A percentile compares a stretch with the other conserved stretches of the same genome.
These are phyloP conservation scores for Claviceps sp. DNA, from an alignment of 2,329 filamentous ascomycete genomes.

Conservation along the genomic window DNA sequence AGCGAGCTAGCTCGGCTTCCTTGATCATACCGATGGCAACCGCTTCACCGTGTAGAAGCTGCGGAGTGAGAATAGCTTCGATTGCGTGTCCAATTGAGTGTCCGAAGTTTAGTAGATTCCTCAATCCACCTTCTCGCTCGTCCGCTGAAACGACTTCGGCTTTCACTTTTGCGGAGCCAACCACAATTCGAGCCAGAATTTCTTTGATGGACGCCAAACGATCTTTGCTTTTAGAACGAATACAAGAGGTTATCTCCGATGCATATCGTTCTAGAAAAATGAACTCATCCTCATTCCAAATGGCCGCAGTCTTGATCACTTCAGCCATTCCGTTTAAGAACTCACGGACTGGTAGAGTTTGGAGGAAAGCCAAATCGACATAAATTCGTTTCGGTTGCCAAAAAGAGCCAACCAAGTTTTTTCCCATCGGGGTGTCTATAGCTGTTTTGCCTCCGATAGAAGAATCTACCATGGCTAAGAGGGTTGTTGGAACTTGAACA, in stretches of 20 bases:
- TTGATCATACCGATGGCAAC: conserved; percentile 98
- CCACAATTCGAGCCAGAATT: conserved; percentile 64
- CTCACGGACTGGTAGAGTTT: conserved; percentile 79
- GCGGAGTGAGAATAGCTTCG: conserved; percentile 88
- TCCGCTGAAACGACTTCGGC: conserved; percentile 88
- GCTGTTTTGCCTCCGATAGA: conserved; percentile 97
- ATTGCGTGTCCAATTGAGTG: conserved; percentile 97
- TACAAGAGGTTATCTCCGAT: conserved; percentile 47
- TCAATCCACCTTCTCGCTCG: conserved; percentile 83
- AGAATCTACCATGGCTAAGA: conserved; percentile 95
- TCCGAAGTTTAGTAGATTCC: conserved; percentile 93
- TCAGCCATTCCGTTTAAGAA: conserved; percentile 99
- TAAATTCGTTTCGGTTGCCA: conserved; percentile 94
- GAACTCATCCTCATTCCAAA: conserved; percentile 86
- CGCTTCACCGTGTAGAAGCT: conserved; percentile 88
- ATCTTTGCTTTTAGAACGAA: conserved; percentile 25
- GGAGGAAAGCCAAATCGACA: conserved; percentile 83
- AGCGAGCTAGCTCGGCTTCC: conserved; percentile 84
- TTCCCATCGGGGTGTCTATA: conserved; percentile 89
- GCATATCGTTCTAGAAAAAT: conserved; percentile 72
- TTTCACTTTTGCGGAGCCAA: conserved; percentile 87
- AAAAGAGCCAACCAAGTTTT: conserved; percentile 91
- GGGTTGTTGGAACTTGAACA: conserved; percentile 88
- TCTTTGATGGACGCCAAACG: conserved; percentile 59
- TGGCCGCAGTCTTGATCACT: conserved; percentile 93